Percentiles rank a stretch among this genome's conserved stretches.
phyloP scores from a whole-genome alignment of 1,284 basidiomycete species.

The Tylopilus orsonianus region DNA sequence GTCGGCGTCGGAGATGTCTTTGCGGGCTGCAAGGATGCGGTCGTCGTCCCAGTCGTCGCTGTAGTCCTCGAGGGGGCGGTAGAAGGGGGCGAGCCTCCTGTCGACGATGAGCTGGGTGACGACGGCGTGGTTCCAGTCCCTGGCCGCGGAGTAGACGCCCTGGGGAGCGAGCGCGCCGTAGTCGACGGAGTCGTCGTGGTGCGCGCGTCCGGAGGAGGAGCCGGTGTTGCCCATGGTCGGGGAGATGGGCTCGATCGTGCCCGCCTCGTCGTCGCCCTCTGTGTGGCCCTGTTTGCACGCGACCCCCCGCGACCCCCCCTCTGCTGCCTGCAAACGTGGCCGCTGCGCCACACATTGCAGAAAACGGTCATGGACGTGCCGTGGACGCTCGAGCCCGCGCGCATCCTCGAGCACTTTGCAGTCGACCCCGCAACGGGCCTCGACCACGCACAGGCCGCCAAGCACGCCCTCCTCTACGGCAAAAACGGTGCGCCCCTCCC shows the following conservation, averaged over 20 bases:
- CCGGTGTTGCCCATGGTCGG: conserved; percentile 72
- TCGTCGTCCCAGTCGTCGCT: conserved; percentile 84
- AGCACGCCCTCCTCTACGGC: conserved; percentile 79
- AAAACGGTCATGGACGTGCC: conserved; percentile 47
- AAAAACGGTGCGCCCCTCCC: conserved; percentile 66
- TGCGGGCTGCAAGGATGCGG: conserved; percentile 76
- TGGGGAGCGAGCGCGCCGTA: conserved; percentile 84
- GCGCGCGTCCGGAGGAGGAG: conserved; percentile 65
- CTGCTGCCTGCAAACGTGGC: too few relatives aligned
- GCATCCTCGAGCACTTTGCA: conserved; percentile 63
- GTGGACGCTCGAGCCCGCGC: conserved; percentile 66
- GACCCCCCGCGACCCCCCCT: conserved; percentile 24
- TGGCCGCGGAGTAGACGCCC: conserved; percentile 83
- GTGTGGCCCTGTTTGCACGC: conserved; percentile 26
- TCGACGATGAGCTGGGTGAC: conserved; percentile 87
- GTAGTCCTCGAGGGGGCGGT: conserved; percentile 92
- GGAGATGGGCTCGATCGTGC: conserved; percentile 5
- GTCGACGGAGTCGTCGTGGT: conserved; percentile 78
- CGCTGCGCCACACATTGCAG: too few relatives aligned
- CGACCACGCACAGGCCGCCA: conserved; percentile 57
- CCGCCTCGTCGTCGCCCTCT: conserved; percentile 12
- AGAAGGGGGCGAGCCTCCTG: conserved; percentile 92
- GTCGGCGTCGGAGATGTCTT: conserved; percentile 54
- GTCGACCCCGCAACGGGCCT: conserved; percentile 60
- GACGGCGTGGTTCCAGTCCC: conserved; percentile 88